Percentiles rank a stretch among this genome's conserved stretches.
Evolutionary conservation across 2,329 filamentous ascomycete genomes (phyloP).

Genomic region (Exserohilum turcica): DNA sequence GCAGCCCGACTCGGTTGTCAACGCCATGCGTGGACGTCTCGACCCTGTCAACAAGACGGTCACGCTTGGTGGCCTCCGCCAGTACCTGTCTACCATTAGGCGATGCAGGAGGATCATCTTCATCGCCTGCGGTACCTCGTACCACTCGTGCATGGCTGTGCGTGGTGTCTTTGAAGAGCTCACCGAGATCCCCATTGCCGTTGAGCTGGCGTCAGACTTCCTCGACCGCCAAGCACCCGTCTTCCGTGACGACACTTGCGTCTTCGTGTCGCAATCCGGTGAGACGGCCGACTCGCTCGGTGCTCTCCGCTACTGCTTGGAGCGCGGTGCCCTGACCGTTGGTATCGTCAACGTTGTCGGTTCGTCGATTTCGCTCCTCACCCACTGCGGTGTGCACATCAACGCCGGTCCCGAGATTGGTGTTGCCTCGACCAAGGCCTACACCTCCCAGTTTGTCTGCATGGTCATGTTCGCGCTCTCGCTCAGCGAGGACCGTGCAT

Average conservation of each 20-base stretch:
- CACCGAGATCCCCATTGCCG: slow-evolving; percentile 95
- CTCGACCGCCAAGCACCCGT: slow-evolving; percentile 94
- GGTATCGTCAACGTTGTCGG: slow-evolving; percentile 99
- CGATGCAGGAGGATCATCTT: slow-evolving; percentile 98
- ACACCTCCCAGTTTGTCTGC: slow-evolving; percentile 98
- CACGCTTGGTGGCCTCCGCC: slow-evolving; percentile 91
- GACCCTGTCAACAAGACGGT: slow-evolving; percentile 93
- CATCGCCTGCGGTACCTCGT: slow-evolving; percentile 97
- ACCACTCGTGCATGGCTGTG: slow-evolving; percentile 99
- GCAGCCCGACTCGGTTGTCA: slow-evolving; percentile 98
- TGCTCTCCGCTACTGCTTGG: slow-evolving; percentile 96
- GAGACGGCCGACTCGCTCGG: slow-evolving; percentile 98
- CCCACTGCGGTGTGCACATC: slow-evolving; percentile 99
- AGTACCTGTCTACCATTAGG: slow-evolving; percentile 95
- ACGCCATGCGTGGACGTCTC: slow-evolving; percentile 99
- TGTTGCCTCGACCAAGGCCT: slow-evolving; percentile 98
- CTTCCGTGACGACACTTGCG: slow-evolving; percentile 98
- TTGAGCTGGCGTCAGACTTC: slow-evolving; percentile 97
- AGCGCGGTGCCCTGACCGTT: slow-evolving; percentile 94
- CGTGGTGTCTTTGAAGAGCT: slow-evolving; percentile 97
- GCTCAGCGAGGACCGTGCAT: slow-evolving; percentile 93
- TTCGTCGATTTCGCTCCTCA: slow-evolving; percentile 97
- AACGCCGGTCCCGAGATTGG: slow-evolving; percentile 98
- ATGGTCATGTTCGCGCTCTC: slow-evolving; percentile 99
- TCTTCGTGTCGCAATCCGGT: slow-evolving; percentile 98